Base-by-base conservation (phyloP, 805 yeast genomes). In the Teunomyces tritomae region DNA sequence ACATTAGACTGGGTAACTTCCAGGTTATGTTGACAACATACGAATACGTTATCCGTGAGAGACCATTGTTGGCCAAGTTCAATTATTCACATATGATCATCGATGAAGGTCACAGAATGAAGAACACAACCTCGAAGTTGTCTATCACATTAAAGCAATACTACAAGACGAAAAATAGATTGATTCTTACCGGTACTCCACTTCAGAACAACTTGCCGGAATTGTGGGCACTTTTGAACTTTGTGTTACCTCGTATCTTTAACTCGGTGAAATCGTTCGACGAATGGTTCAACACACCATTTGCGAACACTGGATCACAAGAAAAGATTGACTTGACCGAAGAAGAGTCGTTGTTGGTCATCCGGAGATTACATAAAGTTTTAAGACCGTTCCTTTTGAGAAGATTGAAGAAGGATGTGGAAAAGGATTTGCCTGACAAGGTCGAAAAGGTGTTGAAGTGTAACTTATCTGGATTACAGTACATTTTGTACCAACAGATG, bases 61-160 rank as follows among this genome's bases (percentile, higher is more conserved):
- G 89, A 52, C 84, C 90, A 4, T 59, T 87, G 16, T 70, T 87
- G 57, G 68, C 83, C 27, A 85, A 84, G 58, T 80, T 84, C 55
- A 79, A 79, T 53, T 87, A 91, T 83, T 85, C 86, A 36, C 92
- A 88, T 64, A 87, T 87, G 92, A 86, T 87, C 54, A 87, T 87
- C 55, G 96, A 87, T 73, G 96, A 87, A 74, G 96, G 96, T 65
- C 96, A 87, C 66, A 76, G 95, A 69, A 84, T 87, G 90, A 87
- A 87, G 62, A 87, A 87, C 61, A 75, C 90, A 1, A 79, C 80
- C 48, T 85, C 92, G 2, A 87, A 87, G 60, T 70, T 87, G 47
- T 85, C 92, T 0, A 73, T 73, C 46, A 87, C 94, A 0, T 79
- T 87, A 55, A 81, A 85, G 30, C 81, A 78, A 47, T 85, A 81